Evolutionary conservation across 139 green algal genomes (phyloP).

Genomic region (Microglena sp.): DNA sequence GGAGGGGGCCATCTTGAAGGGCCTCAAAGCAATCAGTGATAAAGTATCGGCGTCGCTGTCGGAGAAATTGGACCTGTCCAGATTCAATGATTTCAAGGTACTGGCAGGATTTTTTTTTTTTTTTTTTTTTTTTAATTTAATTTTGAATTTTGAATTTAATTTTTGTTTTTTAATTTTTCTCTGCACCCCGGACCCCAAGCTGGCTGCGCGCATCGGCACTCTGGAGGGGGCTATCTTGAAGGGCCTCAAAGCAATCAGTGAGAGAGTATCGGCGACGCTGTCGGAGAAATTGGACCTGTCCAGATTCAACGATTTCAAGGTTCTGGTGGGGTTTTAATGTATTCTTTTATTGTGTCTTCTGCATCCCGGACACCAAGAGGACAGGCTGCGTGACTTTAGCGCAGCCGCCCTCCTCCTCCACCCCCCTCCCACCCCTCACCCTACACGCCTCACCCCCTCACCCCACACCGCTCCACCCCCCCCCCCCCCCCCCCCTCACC

Average conservation of each 20-base stretch:
- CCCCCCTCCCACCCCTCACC: too few relatives aligned
- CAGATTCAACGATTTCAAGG: constrained; percentile 37
- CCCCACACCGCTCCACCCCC: too few relatives aligned
- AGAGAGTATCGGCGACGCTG: constrained; percentile 30
- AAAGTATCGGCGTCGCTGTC: constrained; percentile 28
- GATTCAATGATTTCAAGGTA: constrained; percentile 39
- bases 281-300: constrained; percentile 31
- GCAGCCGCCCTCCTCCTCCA: too few relatives aligned
- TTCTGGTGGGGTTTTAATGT: too few relatives aligned
- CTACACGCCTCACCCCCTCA: too few relatives aligned
- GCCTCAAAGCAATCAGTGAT: constrained; percentile 32
- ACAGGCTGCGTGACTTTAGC: too few relatives aligned
- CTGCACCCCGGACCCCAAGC: constrained; percentile 16
- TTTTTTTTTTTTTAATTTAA: background rate
- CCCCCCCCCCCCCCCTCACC: too few relatives aligned
- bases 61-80: constrained; percentile 29
- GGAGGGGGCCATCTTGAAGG: constrained; percentile 34
- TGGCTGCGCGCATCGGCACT: constrained; percentile 12
- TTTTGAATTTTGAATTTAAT: too few relatives aligned
- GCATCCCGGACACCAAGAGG: too few relatives aligned
- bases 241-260: constrained; percentile 30
- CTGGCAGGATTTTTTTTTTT: too few relatives aligned
- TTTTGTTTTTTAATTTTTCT: too few relatives aligned
- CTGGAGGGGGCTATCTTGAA: constrained; percentile 36
- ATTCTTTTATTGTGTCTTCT: too few relatives aligned